Conservation (phyloP, 345 rosid species). For the Atalantia buxifolia region DNA sequence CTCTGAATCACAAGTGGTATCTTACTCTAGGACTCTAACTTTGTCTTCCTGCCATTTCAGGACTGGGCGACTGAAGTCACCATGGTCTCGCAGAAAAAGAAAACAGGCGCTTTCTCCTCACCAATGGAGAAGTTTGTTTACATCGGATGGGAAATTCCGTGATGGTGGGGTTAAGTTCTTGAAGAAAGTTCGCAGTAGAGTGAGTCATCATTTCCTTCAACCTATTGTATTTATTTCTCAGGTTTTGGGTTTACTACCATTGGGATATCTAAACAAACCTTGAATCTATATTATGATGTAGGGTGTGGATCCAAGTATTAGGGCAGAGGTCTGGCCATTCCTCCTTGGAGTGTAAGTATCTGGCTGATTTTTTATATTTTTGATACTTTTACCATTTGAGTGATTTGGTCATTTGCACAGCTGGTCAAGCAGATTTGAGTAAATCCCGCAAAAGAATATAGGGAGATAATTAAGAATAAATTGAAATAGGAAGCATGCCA, state of each 20-base stretch:
- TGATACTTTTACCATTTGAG: background rate
- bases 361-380: constrained; percentile 5
- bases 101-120: constrained; percentile 65
- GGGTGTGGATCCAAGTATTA: constrained; percentile 91
- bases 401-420: background rate
- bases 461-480: background rate
- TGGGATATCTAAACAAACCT: constrained; percentile 17
- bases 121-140: constrained; percentile 75
- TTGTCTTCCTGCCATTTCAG: constrained; percentile 30
- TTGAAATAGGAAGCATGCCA: background rate
- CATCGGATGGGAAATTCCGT: constrained; percentile 67
- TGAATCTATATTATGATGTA: constrained; percentile 22
- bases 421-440: background rate
- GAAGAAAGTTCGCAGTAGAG: constrained; percentile 89
- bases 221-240: background rate
- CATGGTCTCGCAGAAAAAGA: constrained; percentile 83
- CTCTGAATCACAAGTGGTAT: background rate
- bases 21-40: background rate
- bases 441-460: background rate
- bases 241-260: constrained; percentile 10
- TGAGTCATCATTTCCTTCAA: constrained; percentile 39
- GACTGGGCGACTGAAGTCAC: constrained; percentile 67
- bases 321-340: constrained; percentile 94
- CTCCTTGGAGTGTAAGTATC: constrained; percentile 95
- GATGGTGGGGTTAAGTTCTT: constrained; percentile 75